Evolutionary conservation across 2,329 filamentous ascomycete genomes (phyloP).

Genomic region (Triangularia setosa): DNA sequence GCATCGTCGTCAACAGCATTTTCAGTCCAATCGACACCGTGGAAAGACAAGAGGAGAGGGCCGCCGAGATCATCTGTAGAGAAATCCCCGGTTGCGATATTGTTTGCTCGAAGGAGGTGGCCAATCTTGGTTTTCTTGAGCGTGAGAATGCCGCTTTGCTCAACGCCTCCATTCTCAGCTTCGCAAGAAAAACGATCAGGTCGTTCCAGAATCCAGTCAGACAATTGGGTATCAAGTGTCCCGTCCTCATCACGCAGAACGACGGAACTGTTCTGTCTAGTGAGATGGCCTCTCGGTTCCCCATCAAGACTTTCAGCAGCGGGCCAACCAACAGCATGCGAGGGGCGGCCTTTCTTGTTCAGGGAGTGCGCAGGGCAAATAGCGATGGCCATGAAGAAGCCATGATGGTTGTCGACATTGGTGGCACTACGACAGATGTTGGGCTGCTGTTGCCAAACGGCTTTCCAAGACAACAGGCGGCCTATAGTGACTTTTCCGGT

Average conservation of each 20-base stretch:
- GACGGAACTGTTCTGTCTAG: conserved; percentile 58
- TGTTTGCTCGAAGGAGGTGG: conserved; percentile 49
- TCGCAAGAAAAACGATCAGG: conserved; percentile 53
- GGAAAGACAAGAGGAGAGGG: conserved; percentile 46
- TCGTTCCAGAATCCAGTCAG: conserved; percentile 52
- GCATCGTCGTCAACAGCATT: conserved; percentile 46
- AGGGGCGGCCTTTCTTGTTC: conserved; percentile 57
- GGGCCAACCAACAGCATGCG: conserved; percentile 62
- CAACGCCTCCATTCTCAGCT: conserved; percentile 58
- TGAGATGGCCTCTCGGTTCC: conserved; percentile 49
- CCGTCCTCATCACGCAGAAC: conserved; percentile 60
- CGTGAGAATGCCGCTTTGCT: conserved; percentile 63
- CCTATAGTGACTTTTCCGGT: conserved; percentile 59
- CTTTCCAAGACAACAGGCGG: conserved; percentile 59
- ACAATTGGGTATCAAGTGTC: conserved; percentile 47
- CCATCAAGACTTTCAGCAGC: conserved; percentile 59
- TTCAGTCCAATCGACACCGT: conserved; percentile 51
- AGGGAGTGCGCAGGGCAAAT: conserved; percentile 30
- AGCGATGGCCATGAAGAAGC: conserved; percentile 29
- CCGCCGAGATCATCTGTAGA: conserved; percentile 39
- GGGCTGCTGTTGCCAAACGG: conserved; percentile 58
- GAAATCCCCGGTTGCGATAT: conserved; percentile 42
- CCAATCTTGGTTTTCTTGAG: conserved; percentile 54
- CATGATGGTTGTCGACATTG: conserved; percentile 62
- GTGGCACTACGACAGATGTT: conserved; percentile 63